Percentiles rank a stretch among this genome's conserved stretches.
These are phyloP conservation scores for Podila verticillata DNA, from an alignment of 192 early-diverging fungal genomes.

Conservation along the genomic window DNA sequence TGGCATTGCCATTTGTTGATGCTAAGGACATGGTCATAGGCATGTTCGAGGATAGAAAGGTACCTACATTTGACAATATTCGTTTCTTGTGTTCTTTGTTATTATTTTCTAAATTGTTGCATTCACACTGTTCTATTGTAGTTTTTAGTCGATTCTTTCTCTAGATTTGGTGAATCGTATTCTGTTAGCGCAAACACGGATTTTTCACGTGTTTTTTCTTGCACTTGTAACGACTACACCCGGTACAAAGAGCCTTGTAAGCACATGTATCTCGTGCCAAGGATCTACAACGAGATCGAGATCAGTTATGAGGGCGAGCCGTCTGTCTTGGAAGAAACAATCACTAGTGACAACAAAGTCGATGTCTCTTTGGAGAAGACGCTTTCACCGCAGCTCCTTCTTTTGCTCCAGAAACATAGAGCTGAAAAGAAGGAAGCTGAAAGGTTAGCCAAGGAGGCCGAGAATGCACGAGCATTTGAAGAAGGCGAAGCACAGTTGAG, in stretches of 20 bases:
- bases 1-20: background rate
- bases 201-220: conserved; percentile 4
- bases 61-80: background rate
- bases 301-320: conserved; percentile 1
- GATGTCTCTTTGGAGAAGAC: no score
- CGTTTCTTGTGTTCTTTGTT: background rate
- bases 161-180: conserved; percentile 1
- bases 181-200: conserved; percentile 8
- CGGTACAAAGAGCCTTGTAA: conserved; percentile 13
- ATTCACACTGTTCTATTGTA: conserved; percentile 1
- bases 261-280: conserved; percentile 16
- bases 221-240: conserved; percentile 15
- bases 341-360: background rate
- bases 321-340: background rate
- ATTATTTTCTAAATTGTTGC: background rate
- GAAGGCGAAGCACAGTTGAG: no score
- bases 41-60: conserved; percentile 8
- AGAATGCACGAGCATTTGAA: no score
- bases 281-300: conserved; percentile 12
- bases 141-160: conserved; percentile 26
- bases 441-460: no score
- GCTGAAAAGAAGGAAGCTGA: no score
- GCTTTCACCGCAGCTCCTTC: no score
- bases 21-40: conserved; percentile 9
- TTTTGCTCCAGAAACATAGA: no score